These are phyloP conservation scores for Trypanosoma conorhini DNA, from an alignment of 208 protist species.

Conservation along the genomic window DNA sequence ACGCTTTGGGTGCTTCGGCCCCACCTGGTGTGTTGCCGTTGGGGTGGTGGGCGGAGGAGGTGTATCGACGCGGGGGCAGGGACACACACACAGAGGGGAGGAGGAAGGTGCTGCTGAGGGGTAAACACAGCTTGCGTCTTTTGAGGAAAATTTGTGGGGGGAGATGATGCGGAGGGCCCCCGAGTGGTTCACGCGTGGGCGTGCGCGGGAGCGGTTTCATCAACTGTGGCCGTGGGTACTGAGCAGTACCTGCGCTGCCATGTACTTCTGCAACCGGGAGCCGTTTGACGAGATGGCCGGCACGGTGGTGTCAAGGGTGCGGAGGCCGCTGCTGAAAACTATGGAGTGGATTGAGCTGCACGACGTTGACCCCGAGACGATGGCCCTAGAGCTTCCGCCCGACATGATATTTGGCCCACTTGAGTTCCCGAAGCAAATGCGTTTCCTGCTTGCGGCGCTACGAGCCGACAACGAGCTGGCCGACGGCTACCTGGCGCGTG, in stretches of 20 bases:
- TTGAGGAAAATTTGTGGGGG: not conserved
- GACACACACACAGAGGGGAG: not conserved
- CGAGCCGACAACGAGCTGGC: slow-evolving; percentile 88
- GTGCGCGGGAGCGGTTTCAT: slow-evolving; percentile 78
- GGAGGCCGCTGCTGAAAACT: slow-evolving; percentile 74
- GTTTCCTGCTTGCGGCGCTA: slow-evolving; percentile 83
- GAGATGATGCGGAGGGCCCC: slow-evolving; percentile 80
- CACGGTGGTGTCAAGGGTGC: slow-evolving; percentile 74
- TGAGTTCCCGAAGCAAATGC: slow-evolving; percentile 87
- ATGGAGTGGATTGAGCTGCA: slow-evolving; percentile 91
- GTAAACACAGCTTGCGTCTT: not conserved
- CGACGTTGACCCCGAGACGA: slow-evolving; percentile 88
- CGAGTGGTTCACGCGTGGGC: slow-evolving; percentile 85
- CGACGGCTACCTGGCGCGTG: slow-evolving; percentile 86
- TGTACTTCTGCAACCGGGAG: slow-evolving; percentile 88
- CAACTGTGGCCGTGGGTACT: slow-evolving; percentile 87
- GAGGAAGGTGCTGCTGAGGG: too few relatives aligned
- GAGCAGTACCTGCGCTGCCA: slow-evolving; percentile 63
- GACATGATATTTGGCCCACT: slow-evolving; percentile 90
- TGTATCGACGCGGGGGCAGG: not conserved
- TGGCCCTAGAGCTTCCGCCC: slow-evolving; percentile 86
- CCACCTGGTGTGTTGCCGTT: too few relatives aligned
- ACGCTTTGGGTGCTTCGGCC: too few relatives aligned
- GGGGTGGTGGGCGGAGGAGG: too few relatives aligned
- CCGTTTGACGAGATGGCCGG: slow-evolving; percentile 86